Percentiles rank a stretch among this genome's conserved stretches.
phyloP scores from a whole-genome alignment of 345 rosid genomes.

The Hibiscus syriacus region DNA sequence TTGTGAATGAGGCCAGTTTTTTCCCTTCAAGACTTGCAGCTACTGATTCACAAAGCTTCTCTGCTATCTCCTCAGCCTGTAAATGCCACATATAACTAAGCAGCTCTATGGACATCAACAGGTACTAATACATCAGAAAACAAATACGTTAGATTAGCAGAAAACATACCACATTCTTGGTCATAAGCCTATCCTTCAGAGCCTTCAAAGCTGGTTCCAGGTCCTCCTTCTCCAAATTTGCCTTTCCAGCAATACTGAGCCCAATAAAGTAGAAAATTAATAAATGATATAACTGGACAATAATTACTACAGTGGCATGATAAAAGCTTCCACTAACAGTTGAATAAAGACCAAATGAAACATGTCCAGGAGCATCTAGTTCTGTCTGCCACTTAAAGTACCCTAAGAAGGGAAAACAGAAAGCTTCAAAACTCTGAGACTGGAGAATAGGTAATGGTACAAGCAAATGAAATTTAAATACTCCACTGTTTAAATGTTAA shows the following conservation, averaged over 20 bases:
- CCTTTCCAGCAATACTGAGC: conserved; percentile 90
- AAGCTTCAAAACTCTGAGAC: neutral
- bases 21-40: conserved; percentile 95
- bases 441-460: neutral
- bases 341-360: neutral
- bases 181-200: conserved; percentile 96
- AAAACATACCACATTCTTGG: conserved; percentile 93
- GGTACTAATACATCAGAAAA: neutral
- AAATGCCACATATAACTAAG: conserved; percentile 12
- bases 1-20: conserved; percentile 91
- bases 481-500: neutral
- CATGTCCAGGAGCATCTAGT: neutral
- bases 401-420: neutral
- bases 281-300: neutral
- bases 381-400: neutral
- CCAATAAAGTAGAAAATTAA: conserved; percentile 13
- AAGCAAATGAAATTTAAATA: neutral
- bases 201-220: conserved; percentile 90
- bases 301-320: neutral
- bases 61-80: conserved; percentile 99
- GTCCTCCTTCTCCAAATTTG: conserved; percentile 90
- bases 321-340: neutral
- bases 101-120: neutral
- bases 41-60: conserved; percentile 96
- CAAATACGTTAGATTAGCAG: neutral